Evolutionary conservation across 129 eudicot species (phyloP), one percentile per base, ranked within the genome.

Genomic region (Tanacetum coccineum): DNA sequence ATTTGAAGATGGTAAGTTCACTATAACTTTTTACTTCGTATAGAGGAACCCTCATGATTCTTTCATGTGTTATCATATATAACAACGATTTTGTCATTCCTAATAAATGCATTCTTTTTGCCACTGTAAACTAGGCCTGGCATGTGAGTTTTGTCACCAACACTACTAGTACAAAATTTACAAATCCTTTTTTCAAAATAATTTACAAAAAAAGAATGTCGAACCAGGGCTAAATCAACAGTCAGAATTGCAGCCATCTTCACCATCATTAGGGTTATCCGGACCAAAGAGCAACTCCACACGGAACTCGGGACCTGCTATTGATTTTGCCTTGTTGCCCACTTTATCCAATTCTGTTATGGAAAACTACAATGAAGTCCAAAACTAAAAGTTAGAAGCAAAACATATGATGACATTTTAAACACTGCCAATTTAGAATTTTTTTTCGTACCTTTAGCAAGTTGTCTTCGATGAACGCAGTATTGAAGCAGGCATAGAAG

Each of bases 401-500:
- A 12, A 32, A 52, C 28, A 25, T 22, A 45, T 50, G 7, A 36
- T 36, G 42, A 36, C 10, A 36, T 6, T 36, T 36, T 36, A 36
- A 36, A 36, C 9, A 36, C 42, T 36, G 10, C 42, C 42, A 36
- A 36, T 36, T 36, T 36, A 36, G 10, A 36, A 21, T 59, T 17
- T 25, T 10, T 68, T 53, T 39, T 40, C 32, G 47, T 68, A 87
- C 91, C 82, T 85, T 89, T 55, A 88, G 70, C 30, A 78, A 56
- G 82, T 76, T 83, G 82, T 78, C 75, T 13, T 75, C 78, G 12
- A 85, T 81, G 74, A 85, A 88, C 48, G 89, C 75, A 18, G 96
- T 88, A 62, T 85, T 88, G 79, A 85, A 88, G 78, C 96, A 88
- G 51, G 81, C 85, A 56, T 88, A 85, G 79, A 88, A 88, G 40